These are phyloP conservation scores for Quercus mongolica DNA, from an alignment of 306 rosid genomes.

Conservation along the genomic window DNA sequence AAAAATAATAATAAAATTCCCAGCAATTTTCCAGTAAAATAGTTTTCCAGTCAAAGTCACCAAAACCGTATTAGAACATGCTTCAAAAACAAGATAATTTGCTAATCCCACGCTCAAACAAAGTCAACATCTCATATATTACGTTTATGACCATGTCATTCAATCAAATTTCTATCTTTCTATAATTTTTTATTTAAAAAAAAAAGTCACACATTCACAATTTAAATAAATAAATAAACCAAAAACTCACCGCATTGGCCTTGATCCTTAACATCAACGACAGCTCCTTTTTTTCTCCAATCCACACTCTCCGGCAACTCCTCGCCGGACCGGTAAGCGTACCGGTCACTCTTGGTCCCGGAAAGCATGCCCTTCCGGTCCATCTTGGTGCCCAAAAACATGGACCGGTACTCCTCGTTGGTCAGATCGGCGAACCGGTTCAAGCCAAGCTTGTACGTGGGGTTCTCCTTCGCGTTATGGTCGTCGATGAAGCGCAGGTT, in stretches of 20 bases:
- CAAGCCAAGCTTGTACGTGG: conserved; percentile 49
- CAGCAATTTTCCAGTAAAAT: conserved; percentile 7
- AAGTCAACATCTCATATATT: not conserved
- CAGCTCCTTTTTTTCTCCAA: conserved; percentile 85
- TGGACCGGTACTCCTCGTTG: conserved; percentile 60
- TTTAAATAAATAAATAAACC: not conserved
- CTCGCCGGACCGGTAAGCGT: conserved; percentile 42
- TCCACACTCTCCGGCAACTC: conserved; percentile 58
- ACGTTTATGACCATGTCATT: too few relatives aligned
- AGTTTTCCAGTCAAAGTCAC: not conserved
- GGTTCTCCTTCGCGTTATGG: conserved; percentile 35
- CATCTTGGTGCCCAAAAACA: conserved; percentile 34
- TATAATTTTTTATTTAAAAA: too few relatives aligned
- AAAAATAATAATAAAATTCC: not conserved
- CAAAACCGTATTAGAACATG: not conserved
- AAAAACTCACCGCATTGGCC: conserved; percentile 81
- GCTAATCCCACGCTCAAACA: not conserved
- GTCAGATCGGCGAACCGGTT: conserved; percentile 79
- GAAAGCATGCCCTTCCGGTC: conserved; percentile 14
- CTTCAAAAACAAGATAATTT: not conserved
- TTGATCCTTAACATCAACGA: conserved; percentile 74
- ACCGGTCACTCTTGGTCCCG: conserved; percentile 34
- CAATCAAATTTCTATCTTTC: too few relatives aligned
- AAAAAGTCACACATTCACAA: too few relatives aligned
- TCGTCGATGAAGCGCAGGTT: conserved; percentile 52